Percentiles rank a stretch among this genome's conserved stretches.
phyloP scores from a whole-genome alignment of 139 green algal species.

The Astrephomene gubernaculifera region DNA sequence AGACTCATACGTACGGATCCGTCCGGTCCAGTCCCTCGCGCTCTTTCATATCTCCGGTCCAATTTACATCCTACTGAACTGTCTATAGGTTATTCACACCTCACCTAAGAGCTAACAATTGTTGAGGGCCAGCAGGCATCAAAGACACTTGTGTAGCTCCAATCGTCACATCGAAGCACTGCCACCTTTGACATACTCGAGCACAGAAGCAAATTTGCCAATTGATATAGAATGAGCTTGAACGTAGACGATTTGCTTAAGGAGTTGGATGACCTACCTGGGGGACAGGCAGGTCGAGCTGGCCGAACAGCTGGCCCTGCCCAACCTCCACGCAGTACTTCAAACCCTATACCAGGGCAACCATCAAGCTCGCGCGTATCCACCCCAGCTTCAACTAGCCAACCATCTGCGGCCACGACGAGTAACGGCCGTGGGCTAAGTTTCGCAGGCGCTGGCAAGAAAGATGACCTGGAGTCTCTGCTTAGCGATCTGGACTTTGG shows the following conservation, averaged over 20 bases:
- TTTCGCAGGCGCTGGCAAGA: not conserved
- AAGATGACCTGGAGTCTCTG: slow-evolving; percentile 27
- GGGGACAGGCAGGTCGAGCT: not conserved
- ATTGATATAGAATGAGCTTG: slow-evolving; percentile 26
- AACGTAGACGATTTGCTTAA: slow-evolving; percentile 50
- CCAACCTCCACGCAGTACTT: not conserved
- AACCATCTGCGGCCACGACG: not conserved
- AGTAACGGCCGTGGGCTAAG: not conserved
- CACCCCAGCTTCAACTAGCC: not conserved
- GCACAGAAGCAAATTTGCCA: too few species aligned
- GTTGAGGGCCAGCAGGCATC: too few species aligned
- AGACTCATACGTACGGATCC: too few species aligned
- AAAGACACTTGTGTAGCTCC: not conserved
- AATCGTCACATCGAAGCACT: too few species aligned
- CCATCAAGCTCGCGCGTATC: not conserved
- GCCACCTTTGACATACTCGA: too few species aligned
- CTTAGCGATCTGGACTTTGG: slow-evolving; percentile 40
- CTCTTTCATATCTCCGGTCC: too few species aligned
- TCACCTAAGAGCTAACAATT: too few species aligned
- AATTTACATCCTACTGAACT: too few species aligned
- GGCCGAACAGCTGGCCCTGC: not conserved
- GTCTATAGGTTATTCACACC: too few species aligned
- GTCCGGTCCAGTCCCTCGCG: too few species aligned
- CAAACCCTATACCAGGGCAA: not conserved
- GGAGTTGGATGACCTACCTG: slow-evolving; percentile 52